Percentiles rank a stretch among this genome's conserved stretches.
Conservation (phyloP, 2,329 filamentous ascomycete genomes). For the Trematosphaeria pertusa region DNA sequence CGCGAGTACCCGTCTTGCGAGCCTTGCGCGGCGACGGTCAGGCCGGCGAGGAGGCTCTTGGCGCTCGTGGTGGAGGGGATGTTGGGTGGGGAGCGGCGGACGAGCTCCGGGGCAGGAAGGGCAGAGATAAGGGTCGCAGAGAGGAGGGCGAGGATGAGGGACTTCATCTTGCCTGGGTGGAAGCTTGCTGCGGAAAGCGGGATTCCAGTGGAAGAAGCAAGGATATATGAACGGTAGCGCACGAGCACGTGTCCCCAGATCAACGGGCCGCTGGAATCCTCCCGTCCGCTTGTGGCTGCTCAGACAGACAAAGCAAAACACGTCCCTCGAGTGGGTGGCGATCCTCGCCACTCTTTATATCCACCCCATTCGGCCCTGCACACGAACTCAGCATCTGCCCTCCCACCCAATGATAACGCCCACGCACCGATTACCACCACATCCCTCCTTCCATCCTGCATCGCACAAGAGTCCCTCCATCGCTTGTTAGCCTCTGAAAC, state of each 20-base stretch:
- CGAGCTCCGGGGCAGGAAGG: background rate
- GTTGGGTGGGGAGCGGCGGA: background rate
- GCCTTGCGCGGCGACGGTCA: slow-evolving; percentile 65
- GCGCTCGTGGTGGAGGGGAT: slow-evolving; percentile 67
- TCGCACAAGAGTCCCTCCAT: background rate
- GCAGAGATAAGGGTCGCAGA: background rate
- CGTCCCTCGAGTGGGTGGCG: too few species aligned
- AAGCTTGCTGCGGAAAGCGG: background rate
- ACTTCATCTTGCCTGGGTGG: background rate
- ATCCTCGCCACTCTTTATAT: background rate
- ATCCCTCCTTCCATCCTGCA: background rate
- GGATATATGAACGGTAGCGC: background rate
- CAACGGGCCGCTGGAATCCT: background rate
- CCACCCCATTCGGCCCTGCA: background rate
- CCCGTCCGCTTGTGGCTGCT: background rate
- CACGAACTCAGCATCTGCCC: background rate
- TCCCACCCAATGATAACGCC: background rate
- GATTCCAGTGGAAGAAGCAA: background rate
- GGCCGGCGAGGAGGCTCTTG: slow-evolving; percentile 61
- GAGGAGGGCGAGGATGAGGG: background rate
- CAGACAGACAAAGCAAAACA: too few species aligned
- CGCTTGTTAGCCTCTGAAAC: background rate
- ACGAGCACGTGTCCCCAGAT: background rate
- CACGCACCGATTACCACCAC: background rate
- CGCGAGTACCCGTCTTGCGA: slow-evolving; percentile 68